phyloP scores from a whole-genome alignment of 345 rosid species.

The Lepidium africanum region DNA sequence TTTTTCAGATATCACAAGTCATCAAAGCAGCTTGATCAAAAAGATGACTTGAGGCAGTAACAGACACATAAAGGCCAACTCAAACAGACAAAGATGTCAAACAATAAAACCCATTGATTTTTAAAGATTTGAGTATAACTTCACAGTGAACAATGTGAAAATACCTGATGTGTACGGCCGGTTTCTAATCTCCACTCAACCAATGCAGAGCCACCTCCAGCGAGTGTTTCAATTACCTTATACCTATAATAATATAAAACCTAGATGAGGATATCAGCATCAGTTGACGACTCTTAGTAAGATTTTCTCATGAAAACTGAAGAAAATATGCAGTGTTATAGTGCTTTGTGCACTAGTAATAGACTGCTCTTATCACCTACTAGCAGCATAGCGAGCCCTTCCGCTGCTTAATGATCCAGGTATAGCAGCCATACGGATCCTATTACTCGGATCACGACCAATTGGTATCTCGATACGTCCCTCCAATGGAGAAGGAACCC shows the following conservation, averaged over 20 bases:
- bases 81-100: neutral
- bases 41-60: neutral
- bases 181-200: slow-evolving; percentile 98
- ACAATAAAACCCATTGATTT: neutral
- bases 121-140: neutral
- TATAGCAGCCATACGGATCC: slow-evolving; percentile 83
- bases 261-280: neutral
- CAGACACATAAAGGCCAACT: neutral
- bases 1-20: neutral
- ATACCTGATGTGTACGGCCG: slow-evolving; percentile 98
- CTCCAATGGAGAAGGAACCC: slow-evolving; percentile 59
- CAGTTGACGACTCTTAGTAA: neutral
- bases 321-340: slow-evolving; percentile 1
- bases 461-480: slow-evolving; percentile 70
- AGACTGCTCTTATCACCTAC: slow-evolving; percentile 69
- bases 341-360: neutral
- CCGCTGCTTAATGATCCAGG: slow-evolving; percentile 48
- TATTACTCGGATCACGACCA: slow-evolving; percentile 74
- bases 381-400: slow-evolving; percentile 80
- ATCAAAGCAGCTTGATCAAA: neutral
- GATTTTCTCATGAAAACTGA: neutral
- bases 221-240: slow-evolving; percentile 73
- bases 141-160: neutral
- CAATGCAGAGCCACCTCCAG: slow-evolving; percentile 69
- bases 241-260: slow-evolving; percentile 39